Percentiles rank a stretch among this genome's conserved stretches.
These are phyloP conservation scores for Pseudozyma tsukubaensis DNA, from an alignment of 1,284 basidiomycete species.

Conservation along the genomic window DNA sequence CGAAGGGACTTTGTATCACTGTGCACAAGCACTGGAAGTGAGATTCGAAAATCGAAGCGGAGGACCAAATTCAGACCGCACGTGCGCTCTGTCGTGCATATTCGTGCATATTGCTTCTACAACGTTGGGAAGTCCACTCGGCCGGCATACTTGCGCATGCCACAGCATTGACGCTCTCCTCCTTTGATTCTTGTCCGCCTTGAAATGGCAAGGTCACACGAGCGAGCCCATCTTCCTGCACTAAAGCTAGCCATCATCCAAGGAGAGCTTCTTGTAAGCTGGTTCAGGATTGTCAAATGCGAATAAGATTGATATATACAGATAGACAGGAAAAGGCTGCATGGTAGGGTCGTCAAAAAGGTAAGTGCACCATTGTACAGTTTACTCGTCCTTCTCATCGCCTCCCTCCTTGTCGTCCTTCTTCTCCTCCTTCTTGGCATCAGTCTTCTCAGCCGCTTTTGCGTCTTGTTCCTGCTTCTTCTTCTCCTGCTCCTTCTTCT, in stretches of 20 bases:
- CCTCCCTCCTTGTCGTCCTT: constrained; percentile 16
- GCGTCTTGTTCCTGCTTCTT: constrained; percentile 36
- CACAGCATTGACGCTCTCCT: neutral
- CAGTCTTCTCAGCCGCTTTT: constrained; percentile 29
- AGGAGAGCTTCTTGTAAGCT: no score
- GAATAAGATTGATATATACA: constrained; percentile 9
- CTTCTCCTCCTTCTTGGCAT: constrained; percentile 34
- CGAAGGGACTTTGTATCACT: no score
- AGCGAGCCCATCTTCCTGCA: constrained; percentile 2
- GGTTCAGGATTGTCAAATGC: neutral
- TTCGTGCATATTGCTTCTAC: constrained; percentile 7
- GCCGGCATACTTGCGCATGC: constrained; percentile 17
- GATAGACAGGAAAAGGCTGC: no score
- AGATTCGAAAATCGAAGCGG: constrained; percentile 10
- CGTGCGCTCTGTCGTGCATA: constrained; percentile 45
- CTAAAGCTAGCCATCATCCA: neutral
- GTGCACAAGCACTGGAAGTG: no score
- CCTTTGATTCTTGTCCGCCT: no score
- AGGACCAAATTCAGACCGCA: constrained; percentile 24
- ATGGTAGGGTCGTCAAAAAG: no score
- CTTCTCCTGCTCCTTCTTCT: constrained; percentile 47
- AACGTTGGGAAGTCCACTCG: constrained; percentile 6
- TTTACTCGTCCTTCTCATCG: constrained; percentile 20
- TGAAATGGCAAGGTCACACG: constrained; percentile 17
- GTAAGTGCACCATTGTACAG: no score